Conservation (phyloP, 2,329 filamentous ascomycete species). For the Beauveria bassiana region DNA sequence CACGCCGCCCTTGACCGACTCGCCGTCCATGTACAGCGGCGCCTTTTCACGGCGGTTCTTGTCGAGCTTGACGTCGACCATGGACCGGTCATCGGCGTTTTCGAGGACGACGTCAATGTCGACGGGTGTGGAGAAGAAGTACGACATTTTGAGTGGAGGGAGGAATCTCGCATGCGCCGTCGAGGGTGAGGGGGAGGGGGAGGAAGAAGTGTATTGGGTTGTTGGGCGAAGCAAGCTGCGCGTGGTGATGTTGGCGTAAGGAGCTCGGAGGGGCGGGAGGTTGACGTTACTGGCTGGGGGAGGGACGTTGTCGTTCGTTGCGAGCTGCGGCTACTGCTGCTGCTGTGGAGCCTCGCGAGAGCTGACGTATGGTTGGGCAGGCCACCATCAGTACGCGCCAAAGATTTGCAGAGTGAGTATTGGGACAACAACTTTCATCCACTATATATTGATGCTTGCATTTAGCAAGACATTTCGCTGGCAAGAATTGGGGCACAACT, state of each 20-base stretch:
- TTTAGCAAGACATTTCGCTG: not conserved
- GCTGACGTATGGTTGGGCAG: slow-evolving; percentile 10
- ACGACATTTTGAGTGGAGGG: slow-evolving; percentile 60
- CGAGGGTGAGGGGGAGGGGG: too few species aligned
- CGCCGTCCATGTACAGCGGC: slow-evolving; percentile 93
- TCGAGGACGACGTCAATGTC: slow-evolving; percentile 98
- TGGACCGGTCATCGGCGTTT: slow-evolving; percentile 85
- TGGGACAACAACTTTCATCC: not conserved
- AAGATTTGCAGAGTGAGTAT: not conserved
- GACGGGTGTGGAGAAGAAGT: slow-evolving; percentile 96
- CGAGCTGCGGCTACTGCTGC: slow-evolving; percentile 1
- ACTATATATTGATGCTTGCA: not conserved
- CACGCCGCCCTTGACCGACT: slow-evolving; percentile 94
- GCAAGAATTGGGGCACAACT: too few species aligned
- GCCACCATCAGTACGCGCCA: not conserved
- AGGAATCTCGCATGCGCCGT: not conserved
- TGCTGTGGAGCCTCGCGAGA: slow-evolving; percentile 5
- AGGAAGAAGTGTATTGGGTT: not conserved
- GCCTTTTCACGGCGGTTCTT: slow-evolving; percentile 97
- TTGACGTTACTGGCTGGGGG: not conserved
- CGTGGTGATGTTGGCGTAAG: not conserved
- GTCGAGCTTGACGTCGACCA: slow-evolving; percentile 96
- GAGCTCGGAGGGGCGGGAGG: not conserved
- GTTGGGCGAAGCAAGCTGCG: not conserved
- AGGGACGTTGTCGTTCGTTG: slow-evolving; percentile 3